phyloP scores from a whole-genome alignment of 2,329 filamentous ascomycete species.

The Ceratocystis cubensis region DNA sequence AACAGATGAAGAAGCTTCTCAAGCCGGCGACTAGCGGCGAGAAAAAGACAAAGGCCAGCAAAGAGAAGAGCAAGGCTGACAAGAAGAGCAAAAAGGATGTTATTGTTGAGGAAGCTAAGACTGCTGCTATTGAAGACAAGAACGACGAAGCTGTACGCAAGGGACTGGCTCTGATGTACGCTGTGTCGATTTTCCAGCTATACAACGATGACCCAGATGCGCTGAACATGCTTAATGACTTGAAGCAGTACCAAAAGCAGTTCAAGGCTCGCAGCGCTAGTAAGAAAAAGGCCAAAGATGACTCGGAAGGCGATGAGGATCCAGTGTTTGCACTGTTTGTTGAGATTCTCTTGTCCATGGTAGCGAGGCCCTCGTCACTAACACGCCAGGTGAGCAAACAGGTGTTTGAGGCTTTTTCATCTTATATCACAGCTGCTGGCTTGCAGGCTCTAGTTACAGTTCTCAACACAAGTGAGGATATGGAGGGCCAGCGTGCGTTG shows the following conservation, averaged over 20 bases:
- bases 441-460: conserved; percentile 55
- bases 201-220: conserved; percentile 85
- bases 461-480: conserved; percentile 64
- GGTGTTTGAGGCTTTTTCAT: conserved; percentile 72
- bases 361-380: conserved; percentile 70
- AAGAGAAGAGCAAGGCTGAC: conserved; percentile 1
- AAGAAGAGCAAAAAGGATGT: conserved; percentile 13
- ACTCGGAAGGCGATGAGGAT: conserved; percentile 33
- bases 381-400: conserved; percentile 79
- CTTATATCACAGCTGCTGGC: conserved; percentile 59
- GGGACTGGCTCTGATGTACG: conserved; percentile 68
- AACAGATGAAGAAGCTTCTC: conserved; percentile 41
- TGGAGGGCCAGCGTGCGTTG: conserved; percentile 71
- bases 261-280: conserved; percentile 37
- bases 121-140: conserved; percentile 23
- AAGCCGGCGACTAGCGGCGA: conserved; percentile 30
- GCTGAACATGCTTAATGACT: conserved; percentile 65
- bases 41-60: conserved; percentile 22
- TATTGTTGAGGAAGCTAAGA: conserved; percentile 17
- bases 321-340: conserved; percentile 47
- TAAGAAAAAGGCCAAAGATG: conserved; percentile 38
- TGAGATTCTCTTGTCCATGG: conserved; percentile 80
- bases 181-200: conserved; percentile 72
- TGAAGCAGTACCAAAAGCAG: conserved; percentile 62
- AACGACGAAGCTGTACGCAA: conserved; percentile 37